These are phyloP conservation scores for Chlamydomonas asymmetrica DNA, from an alignment of 139 green algal species.

Conservation along the genomic window DNA sequence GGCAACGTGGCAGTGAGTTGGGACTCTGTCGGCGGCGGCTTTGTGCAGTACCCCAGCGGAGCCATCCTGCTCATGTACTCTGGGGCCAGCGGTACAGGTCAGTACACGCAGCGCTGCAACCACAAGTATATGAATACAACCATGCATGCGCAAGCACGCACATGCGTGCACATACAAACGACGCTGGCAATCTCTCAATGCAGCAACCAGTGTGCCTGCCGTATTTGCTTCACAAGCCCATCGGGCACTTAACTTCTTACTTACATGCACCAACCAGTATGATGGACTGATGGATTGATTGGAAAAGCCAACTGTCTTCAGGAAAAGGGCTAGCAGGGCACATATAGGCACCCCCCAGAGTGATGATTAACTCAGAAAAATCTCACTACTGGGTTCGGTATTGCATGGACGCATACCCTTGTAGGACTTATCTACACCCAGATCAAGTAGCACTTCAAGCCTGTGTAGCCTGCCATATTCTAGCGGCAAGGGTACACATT, in stretches of 20 bases:
- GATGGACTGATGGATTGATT: too few relatives aligned
- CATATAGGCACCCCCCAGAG: too few relatives aligned
- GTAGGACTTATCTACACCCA: neutral
- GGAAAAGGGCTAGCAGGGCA: too few relatives aligned
- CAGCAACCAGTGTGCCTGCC: neutral
- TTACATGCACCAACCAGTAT: neutral
- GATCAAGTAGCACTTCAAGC: neutral
- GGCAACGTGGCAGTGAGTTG: conserved; percentile 39
- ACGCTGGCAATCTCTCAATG: neutral
- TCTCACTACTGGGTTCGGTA: too few relatives aligned
- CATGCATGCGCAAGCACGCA: neutral
- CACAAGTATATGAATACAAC: neutral
- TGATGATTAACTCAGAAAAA: too few relatives aligned
- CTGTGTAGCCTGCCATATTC: neutral
- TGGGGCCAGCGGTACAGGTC: neutral
- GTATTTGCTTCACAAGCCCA: neutral
- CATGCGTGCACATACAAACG: neutral
- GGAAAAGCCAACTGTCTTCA: too few relatives aligned
- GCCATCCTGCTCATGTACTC: conserved; percentile 23
- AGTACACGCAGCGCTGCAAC: neutral
- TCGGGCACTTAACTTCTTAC: neutral
- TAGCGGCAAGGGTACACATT: too few relatives aligned
- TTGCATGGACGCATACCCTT: neutral
- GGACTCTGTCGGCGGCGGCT: conserved; percentile 27
- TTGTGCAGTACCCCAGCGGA: conserved; percentile 45